phyloP scores from a whole-genome alignment of 2,329 filamentous ascomycete genomes.

The Cephalotrichum gorgonifer region DNA sequence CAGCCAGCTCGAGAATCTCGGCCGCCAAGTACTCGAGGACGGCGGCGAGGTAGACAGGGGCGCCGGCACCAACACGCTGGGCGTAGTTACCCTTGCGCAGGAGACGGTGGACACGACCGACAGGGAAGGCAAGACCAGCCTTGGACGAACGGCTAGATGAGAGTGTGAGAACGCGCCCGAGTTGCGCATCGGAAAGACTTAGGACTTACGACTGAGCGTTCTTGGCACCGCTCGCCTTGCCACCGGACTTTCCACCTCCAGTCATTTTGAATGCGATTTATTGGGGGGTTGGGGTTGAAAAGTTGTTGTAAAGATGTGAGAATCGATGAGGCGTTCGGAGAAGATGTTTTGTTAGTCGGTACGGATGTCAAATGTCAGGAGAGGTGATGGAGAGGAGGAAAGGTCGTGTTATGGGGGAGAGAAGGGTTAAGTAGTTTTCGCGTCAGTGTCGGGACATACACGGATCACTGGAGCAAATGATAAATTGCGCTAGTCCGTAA shows the following conservation, averaged over 20 bases:
- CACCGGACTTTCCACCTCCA: constrained; percentile 99
- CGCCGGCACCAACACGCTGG: constrained; percentile 97
- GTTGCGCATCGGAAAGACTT: background rate
- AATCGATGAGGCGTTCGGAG: constrained; percentile 24
- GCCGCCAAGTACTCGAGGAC: constrained; percentile 98
- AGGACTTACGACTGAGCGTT: constrained; percentile 92
- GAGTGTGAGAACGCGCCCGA: constrained; percentile 23
- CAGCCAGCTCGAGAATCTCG: constrained; percentile 97
- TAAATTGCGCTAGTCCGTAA: constrained; percentile 11
- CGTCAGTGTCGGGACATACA: constrained; percentile 31
- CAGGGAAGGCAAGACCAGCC: constrained; percentile 96
- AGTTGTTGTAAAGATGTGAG: constrained; percentile 14
- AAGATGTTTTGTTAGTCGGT: constrained; percentile 24
- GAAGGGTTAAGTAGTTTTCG: constrained; percentile 48
- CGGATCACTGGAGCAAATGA: constrained; percentile 31
- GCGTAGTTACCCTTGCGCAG: constrained; percentile 99
- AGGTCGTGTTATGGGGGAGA: constrained; percentile 26
- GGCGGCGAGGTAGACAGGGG: constrained; percentile 91
- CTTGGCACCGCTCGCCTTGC: constrained; percentile 99
- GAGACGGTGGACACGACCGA: constrained; percentile 98
- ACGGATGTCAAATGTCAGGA: constrained; percentile 10
- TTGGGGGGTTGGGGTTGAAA: constrained; percentile 9
- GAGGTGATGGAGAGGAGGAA: constrained; percentile 16
- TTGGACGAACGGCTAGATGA: constrained; percentile 82
- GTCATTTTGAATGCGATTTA: constrained; percentile 64